Conservation (phyloP, 2,329 filamentous ascomycete genomes). For the Beauveria caledonica region DNA sequence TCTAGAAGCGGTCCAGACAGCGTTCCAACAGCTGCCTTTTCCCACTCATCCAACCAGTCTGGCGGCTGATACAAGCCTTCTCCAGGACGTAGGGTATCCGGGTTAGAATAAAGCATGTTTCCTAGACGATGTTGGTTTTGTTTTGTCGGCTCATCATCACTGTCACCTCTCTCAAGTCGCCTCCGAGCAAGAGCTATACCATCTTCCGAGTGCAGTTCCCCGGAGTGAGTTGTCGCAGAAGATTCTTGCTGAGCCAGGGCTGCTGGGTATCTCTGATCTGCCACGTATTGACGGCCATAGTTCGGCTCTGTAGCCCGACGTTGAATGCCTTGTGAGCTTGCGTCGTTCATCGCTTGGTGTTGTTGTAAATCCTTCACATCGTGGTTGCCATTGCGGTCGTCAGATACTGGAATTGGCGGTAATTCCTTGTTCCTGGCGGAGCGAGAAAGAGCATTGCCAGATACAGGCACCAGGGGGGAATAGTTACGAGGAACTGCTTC, state of each 20-base stretch:
- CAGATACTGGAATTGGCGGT: conserved; percentile 16
- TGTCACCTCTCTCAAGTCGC: conserved; percentile 23
- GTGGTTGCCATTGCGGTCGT: neutral
- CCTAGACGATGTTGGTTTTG: conserved; percentile 29
- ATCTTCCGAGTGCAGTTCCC: conserved; percentile 14
- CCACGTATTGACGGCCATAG: conserved; percentile 19
- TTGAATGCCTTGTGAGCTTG: conserved; percentile 15
- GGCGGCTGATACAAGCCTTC: conserved; percentile 51
- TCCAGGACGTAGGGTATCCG: conserved; percentile 36
- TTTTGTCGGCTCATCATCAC: conserved; percentile 21
- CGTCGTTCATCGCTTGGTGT: neutral
- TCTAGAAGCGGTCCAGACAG: conserved; percentile 53
- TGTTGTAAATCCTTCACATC: neutral
- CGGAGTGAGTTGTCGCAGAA: conserved; percentile 9
- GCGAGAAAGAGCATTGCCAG: conserved; percentile 13
- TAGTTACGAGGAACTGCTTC: neutral
- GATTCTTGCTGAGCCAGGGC: neutral
- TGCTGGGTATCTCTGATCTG: conserved; percentile 20
- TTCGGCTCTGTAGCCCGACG: conserved; percentile 24
- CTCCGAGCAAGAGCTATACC: conserved; percentile 12
- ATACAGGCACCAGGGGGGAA: neutral
- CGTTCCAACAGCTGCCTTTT: conserved; percentile 54
- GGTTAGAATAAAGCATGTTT: conserved; percentile 34
- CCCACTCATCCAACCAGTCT: conserved; percentile 64
- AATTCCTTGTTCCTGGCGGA: conserved; percentile 25